Percentiles rank a stretch among this genome's conserved stretches.
These are phyloP conservation scores for Leishmania aethiopica DNA, from an alignment of 208 protist genomes.

Conservation along the genomic window DNA sequence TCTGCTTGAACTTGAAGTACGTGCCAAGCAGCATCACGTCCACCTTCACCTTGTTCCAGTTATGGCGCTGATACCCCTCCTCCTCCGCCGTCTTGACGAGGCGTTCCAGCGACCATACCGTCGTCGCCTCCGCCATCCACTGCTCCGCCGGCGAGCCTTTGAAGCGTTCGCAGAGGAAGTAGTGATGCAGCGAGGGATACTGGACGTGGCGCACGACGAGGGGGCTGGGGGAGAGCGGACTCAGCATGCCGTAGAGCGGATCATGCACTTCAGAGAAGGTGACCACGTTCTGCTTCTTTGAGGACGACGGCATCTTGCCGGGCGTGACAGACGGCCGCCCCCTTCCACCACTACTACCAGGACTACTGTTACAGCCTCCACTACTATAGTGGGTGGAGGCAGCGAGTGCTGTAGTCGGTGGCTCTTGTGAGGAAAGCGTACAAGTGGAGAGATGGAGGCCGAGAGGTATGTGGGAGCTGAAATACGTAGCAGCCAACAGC, in stretches of 20 bases:
- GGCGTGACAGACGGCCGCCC: conserved; percentile 1
- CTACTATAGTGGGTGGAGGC: background rate
- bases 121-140: conserved; percentile 55
- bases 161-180: conserved; percentile 87
- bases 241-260: conserved; percentile 74
- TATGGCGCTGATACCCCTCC: conserved; percentile 56
- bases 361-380: background rate
- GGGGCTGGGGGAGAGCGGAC: conserved; percentile 76
- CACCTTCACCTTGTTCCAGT: conserved; percentile 87
- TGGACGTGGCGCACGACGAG: conserved; percentile 79
- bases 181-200: conserved; percentile 86
- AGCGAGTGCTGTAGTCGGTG: too few relatives aligned
- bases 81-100: conserved; percentile 72
- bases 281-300: conserved; percentile 45
- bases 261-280: conserved; percentile 81
- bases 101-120: conserved; percentile 80
- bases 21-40: conserved; percentile 87
- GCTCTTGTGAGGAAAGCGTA: background rate
- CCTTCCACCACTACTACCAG: background rate
- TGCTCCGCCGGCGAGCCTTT: conserved; percentile 53
- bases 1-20: conserved; percentile 92
- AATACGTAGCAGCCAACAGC: background rate
- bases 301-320: conserved; percentile 6
- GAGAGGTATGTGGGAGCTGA: background rate
- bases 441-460: background rate